These are phyloP conservation scores for Leptographium radiaticola DNA, from an alignment of 2,329 filamentous ascomycete species.

Conservation along the genomic window DNA sequence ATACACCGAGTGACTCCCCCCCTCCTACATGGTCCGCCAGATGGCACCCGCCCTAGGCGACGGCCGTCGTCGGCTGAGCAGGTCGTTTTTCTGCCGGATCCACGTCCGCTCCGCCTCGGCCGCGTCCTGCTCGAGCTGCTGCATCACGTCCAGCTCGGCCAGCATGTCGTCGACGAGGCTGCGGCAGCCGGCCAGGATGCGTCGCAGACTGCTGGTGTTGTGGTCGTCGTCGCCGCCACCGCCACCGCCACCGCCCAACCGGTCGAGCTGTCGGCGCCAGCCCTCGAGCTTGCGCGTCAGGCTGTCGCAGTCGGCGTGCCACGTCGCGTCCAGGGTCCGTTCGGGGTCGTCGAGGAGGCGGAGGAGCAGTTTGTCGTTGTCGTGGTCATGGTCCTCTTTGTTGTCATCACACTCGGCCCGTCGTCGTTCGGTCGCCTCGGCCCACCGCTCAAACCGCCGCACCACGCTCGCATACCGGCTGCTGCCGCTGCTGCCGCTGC, in stretches of 20 bases:
- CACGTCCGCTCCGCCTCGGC: constrained; percentile 43
- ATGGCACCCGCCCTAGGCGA: constrained; percentile 27
- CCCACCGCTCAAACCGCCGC: constrained; percentile 47
- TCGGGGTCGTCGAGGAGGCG: background rate
- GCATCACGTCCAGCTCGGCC: constrained; percentile 49
- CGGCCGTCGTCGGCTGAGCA: constrained; percentile 8
- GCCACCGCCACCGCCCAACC: background rate
- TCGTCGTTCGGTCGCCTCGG: constrained; percentile 28
- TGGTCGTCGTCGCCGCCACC: background rate
- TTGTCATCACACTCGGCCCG: background rate
- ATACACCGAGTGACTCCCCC: background rate
- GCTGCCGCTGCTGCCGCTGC: background rate
- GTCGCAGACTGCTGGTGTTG: constrained; percentile 25
- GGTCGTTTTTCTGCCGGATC: constrained; percentile 41
- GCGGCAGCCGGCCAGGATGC: constrained; percentile 34
- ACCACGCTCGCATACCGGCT: constrained; percentile 39
- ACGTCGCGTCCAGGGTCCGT: constrained; percentile 36
- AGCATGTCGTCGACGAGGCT: constrained; percentile 45
- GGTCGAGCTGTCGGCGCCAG: constrained; percentile 7
- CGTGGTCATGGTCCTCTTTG: constrained; percentile 17
- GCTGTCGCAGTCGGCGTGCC: constrained; percentile 44
- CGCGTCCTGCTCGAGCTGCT: constrained; percentile 44
- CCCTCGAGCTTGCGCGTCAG: constrained; percentile 40
- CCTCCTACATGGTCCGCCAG: constrained; percentile 26
- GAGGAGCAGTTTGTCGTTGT: constrained; percentile 6